Evolutionary conservation across 2,329 filamentous ascomycete genomes (phyloP), one percentile per base, ranked within the genome.

Genomic region (Cordyceps javanica): DNA sequence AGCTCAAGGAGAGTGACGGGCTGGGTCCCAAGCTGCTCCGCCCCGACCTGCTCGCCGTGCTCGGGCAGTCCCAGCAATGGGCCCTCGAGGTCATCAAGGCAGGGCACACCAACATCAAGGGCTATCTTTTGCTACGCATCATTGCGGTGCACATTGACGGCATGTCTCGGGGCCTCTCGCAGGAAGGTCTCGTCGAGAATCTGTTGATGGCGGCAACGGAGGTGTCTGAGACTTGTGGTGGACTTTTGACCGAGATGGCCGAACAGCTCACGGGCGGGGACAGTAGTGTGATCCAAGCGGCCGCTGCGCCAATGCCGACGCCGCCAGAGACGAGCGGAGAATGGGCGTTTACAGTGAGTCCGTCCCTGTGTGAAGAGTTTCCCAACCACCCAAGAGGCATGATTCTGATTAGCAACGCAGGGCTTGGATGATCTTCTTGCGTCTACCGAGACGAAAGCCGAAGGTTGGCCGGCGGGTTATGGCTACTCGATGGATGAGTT

Each of bases 41-140:
- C 2, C 66, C 70, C 4, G 78, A 82, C 55, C 62, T 81, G 1
- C 55, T 79, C 0, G 64, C 65, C 2, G 68, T 75, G 1, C 25
- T 83, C 5, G 64, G 74, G 0, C 74, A 81, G 11, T 68, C 72
- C 0, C 73, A 69, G 38, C 50, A 51, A 0, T 82, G 76, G 75
- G 63, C 63, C 1, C 63, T 77, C 45, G 60, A 63, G 6, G 70
- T 67, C 9, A 69, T 83, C n/a, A 62, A 72, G 46, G 71, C 70
- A 0, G 81, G 79, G 2, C 79, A 83, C 65, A 82, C 79, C 0
- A 84, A 83, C 56, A 67, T 78, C 21, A 84, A 83, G 61, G 77
- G 77, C 0, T 76, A 77, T 41, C 50, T 84, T 19, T 70, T 82
- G 13, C 60, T 69, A 1, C 65, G 64, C 9, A 62, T 76, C 13